These are phyloP conservation scores for Lentinula lateritia DNA, from an alignment of 768 basidiomycete species.

Conservation along the genomic window DNA sequence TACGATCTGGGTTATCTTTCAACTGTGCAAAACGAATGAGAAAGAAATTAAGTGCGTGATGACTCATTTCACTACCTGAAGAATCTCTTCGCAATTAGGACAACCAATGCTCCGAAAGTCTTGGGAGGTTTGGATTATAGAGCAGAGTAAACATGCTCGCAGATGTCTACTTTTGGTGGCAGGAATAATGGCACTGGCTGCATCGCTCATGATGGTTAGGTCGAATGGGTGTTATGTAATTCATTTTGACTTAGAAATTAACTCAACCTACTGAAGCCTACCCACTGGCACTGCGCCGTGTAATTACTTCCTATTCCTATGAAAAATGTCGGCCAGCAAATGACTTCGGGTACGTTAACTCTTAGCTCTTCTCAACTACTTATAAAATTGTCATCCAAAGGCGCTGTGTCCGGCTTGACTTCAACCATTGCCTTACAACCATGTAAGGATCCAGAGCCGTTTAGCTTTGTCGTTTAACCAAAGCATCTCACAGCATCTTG, in stretches of 20 bases:
- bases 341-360: constrained; percentile 46
- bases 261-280: too few species aligned
- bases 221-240: background rate
- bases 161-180: constrained; percentile 68
- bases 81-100: constrained; percentile 94
- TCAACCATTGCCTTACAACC: constrained; percentile 75
- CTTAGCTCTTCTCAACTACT: constrained; percentile 1
- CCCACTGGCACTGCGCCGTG: too few species aligned
- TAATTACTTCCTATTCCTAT: constrained; percentile 23
- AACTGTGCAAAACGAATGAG: constrained; percentile 44
- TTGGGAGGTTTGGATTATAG: constrained; percentile 74
- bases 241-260: too few species aligned
- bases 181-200: constrained; percentile 36
- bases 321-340: constrained; percentile 66
- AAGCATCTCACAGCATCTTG: background rate
- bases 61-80: constrained; percentile 54
- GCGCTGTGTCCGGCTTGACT: constrained; percentile 73
- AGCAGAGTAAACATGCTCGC: constrained; percentile 91
- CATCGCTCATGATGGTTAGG: constrained; percentile 3
- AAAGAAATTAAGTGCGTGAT: background rate
- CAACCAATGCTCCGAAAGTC: constrained; percentile 88
- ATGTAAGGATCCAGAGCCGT: constrained; percentile 35
- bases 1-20: constrained; percentile 81
- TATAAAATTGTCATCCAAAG: constrained; percentile 27
- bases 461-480: background rate